Conservation (phyloP, 306 rosid species). For the apple (Malus domestica) region ASM211411v1 NC_041802.1:2019001-2019500, state of each 20-base stretch:
- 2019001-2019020: no score
- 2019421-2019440: not conserved
- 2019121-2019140: no score
- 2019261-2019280: conserved; percentile 33
- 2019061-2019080: no score
- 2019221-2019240: conserved; percentile 34
- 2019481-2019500: not conserved
- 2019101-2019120: no score
- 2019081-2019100: no score
- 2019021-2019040: no score
- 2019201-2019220: not conserved
- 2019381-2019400: not conserved
- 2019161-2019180: no score
- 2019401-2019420: not conserved
- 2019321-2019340: no score
- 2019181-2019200: no score
- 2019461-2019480: not conserved
- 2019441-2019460: not conserved
- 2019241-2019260: not conserved
- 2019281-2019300: conserved; percentile 33
- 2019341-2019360: no score
- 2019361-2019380: not conserved
- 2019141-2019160: no score
- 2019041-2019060: no score
- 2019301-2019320: not conserved